Conservation (phyloP, 1,139 yeast species). For the Yamadazyma spencermartinsiae region DNA sequence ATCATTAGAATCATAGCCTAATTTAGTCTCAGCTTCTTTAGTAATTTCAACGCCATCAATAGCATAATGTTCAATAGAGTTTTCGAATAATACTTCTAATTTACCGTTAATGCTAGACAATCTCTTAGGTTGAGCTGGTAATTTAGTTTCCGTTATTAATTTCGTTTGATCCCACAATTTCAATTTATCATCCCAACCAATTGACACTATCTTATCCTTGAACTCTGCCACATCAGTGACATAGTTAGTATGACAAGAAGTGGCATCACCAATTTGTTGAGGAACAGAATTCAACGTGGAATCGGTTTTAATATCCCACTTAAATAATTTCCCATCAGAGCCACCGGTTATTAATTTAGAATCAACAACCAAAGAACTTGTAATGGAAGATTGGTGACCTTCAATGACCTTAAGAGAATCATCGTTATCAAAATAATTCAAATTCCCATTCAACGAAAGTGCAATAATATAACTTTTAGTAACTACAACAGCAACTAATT, state of each 20-base stretch:
- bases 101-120: slow-evolving; percentile 33
- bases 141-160: slow-evolving; percentile 25
- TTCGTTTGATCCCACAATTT: slow-evolving; percentile 41
- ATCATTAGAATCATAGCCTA: slow-evolving; percentile 42
- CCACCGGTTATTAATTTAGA: slow-evolving; percentile 63
- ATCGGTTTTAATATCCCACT: slow-evolving; percentile 50
- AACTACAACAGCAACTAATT: slow-evolving; percentile 79
- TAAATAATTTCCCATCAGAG: slow-evolving; percentile 72
- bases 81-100: slow-evolving; percentile 51
- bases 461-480: slow-evolving; percentile 63
- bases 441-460: slow-evolving; percentile 69
- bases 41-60: slow-evolving; percentile 1
- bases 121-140: slow-evolving; percentile 67
- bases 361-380: slow-evolving; percentile 38
- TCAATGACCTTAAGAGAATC: slow-evolving; percentile 41
- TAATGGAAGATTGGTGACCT: slow-evolving; percentile 85
- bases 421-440: slow-evolving; percentile 56
- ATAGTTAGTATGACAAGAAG: slow-evolving; percentile 55
- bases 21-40: slow-evolving; percentile 19
- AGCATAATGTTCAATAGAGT: slow-evolving; percentile 35
- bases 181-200: slow-evolving; percentile 90
- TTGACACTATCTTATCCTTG: slow-evolving; percentile 42
- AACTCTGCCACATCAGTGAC: slow-evolving; percentile 46
- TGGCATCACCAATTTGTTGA: slow-evolving; percentile 21
- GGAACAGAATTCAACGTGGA: slow-evolving; percentile 33